phyloP scores from a whole-genome alignment of 2,329 filamentous ascomycete species.

The Amylocarpus encephaloides region DNA sequence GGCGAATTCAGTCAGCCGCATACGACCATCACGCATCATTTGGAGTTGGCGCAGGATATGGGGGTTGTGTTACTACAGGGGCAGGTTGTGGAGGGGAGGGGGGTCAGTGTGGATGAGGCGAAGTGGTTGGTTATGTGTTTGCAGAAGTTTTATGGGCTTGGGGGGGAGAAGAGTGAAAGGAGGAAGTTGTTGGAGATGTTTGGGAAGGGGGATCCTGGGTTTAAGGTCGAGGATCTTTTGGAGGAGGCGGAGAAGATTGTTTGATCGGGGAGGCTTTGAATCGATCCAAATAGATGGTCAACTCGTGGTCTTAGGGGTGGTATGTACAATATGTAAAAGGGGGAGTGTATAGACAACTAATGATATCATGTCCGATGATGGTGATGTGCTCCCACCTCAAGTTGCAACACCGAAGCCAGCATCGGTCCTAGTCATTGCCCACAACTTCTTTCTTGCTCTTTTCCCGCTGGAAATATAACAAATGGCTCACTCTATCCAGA shows the following conservation, averaged over 20 bases:
- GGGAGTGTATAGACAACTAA: too few relatives aligned
- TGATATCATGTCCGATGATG: too few relatives aligned
- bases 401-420: too few relatives aligned
- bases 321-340: too few relatives aligned
- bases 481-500: too few relatives aligned
- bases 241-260: conserved; percentile 82
- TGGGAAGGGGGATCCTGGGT: conserved; percentile 66
- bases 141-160: conserved; percentile 83
- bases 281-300: too few relatives aligned
- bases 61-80: conserved; percentile 84
- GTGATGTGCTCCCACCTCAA: too few relatives aligned
- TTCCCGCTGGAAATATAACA: too few relatives aligned
- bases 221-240: conserved; percentile 77
- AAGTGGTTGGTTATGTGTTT: conserved; percentile 86
- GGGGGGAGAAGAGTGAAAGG: conserved; percentile 47
- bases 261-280: too few relatives aligned
- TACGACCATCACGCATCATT: conserved; percentile 87
- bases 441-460: too few relatives aligned
- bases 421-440: too few relatives aligned
- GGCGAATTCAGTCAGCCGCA: conserved; percentile 88
- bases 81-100: conserved; percentile 65
- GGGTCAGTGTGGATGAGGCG: conserved; percentile 74
- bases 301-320: too few relatives aligned
- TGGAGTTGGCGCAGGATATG: conserved; percentile 68
- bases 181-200: conserved; percentile 78